Conservation (phyloP, 441 rosid species). For the Manihot esculenta region DNA sequence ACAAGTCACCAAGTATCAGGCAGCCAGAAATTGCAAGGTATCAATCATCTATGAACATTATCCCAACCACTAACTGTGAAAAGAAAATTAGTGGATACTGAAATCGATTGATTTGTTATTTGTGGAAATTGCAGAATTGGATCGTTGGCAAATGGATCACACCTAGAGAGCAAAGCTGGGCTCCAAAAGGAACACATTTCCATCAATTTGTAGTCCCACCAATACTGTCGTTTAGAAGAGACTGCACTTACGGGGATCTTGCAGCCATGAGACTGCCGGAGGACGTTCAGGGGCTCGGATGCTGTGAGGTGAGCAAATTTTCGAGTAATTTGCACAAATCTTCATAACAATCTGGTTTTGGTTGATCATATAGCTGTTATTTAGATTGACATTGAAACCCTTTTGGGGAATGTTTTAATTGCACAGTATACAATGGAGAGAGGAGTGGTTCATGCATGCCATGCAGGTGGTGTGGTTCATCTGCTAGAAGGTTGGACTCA, state of each 20-base stretch:
- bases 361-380: too few relatives aligned
- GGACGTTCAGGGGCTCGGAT: conserved; percentile 85
- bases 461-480: conserved; percentile 96
- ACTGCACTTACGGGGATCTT: conserved; percentile 90
- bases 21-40: conserved; percentile 88
- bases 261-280: conserved; percentile 92
- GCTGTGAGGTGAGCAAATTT: conserved; percentile 63
- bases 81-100: too few relatives aligned
- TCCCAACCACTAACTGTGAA: too few relatives aligned
- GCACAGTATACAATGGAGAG: conserved; percentile 94
- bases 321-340: not conserved
- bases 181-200: conserved; percentile 85
- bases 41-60: too few relatives aligned
- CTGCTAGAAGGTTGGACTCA: conserved; percentile 80
- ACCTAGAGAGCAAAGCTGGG: conserved; percentile 85
- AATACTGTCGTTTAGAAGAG: conserved; percentile 59
- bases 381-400: too few relatives aligned
- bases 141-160: conserved; percentile 97
- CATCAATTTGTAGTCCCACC: conserved; percentile 99
- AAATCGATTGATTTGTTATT: not conserved
- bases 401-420: not conserved
- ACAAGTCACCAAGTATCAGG: conserved; percentile 90
- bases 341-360: too few relatives aligned
- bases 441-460: conserved; percentile 96
- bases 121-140: conserved; percentile 58